Conservation (phyloP, 768 basidiomycete species). For the Royoungia palumana region DNA sequence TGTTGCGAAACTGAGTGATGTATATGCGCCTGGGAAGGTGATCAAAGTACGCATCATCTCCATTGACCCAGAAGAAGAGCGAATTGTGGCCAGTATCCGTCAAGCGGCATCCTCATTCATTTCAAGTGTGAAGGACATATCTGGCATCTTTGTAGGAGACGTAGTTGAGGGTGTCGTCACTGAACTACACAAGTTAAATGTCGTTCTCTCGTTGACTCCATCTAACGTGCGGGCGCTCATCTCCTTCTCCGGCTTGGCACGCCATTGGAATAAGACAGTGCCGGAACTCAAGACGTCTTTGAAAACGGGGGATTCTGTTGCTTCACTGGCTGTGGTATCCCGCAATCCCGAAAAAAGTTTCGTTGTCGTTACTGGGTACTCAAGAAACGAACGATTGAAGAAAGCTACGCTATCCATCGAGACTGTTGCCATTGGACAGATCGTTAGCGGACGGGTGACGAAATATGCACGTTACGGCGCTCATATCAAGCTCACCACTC, state of each 20-base stretch:
- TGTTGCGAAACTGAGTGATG: constrained; percentile 50
- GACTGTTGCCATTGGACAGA: constrained; percentile 64
- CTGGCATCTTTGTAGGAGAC: constrained; percentile 73
- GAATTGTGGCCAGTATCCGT: constrained; percentile 82
- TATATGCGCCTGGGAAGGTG: constrained; percentile 78
- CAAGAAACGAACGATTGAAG: constrained; percentile 50
- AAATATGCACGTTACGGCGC: constrained; percentile 70
- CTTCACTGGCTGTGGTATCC: constrained; percentile 84
- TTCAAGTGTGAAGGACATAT: constrained; percentile 56
- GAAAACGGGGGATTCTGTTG: constrained; percentile 64
- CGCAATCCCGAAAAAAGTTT: constrained; percentile 83
- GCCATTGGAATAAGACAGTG: constrained; percentile 62
- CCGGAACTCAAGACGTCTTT: constrained; percentile 62
- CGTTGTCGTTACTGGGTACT: constrained; percentile 77
- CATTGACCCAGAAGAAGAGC: constrained; percentile 52
- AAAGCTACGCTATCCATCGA: constrained; percentile 62
- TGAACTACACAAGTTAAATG: constrained; percentile 84
- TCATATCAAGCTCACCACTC: constrained; percentile 69
- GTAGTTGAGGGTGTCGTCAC: constrained; percentile 65
- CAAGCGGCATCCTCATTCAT: constrained; percentile 61
- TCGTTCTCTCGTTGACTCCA: constrained; percentile 68
- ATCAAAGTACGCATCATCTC: constrained; percentile 78
- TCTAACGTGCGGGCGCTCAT: constrained; percentile 72
- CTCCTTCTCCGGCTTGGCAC: constrained; percentile 86
- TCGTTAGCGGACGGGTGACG: constrained; percentile 77